Base-by-base conservation (phyloP, 2,329 filamentous ascomycete species). In the Colletotrichum simmondsii region DNA sequence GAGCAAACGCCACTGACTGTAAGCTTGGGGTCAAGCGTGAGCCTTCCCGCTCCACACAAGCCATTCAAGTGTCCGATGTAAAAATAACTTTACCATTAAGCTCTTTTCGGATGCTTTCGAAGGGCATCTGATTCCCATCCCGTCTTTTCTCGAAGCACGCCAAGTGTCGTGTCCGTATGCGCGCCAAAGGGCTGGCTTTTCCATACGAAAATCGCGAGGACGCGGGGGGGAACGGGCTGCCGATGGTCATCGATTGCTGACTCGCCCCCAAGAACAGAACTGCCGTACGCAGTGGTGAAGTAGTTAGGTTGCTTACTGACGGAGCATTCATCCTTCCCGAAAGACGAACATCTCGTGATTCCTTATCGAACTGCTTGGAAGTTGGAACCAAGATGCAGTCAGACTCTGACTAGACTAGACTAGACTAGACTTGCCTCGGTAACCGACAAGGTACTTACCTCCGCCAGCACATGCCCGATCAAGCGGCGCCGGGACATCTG, bases 11-110 rank as follows among this genome's bases (percentile, higher is more conserved):
- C 61, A 37, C 61, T 54, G 22, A 54, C 49, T 42, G 22, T 32
- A n/a, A 56, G 61, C 61, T n/a, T 30, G 26, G 46, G 46, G 46
- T 30, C 61, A 64, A 64, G 61, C 49, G 46, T 14, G n/a, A 24
- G 16, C 46, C 22, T 28, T n/a, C 28, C 61, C 30, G 30, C 22
- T 54, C 49, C n/a, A 30, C 49, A 54, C 5, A 28, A 65, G 46
- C n/a, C 52, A 22, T 26, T 14, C 62, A 37, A 35, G 11, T 24
- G n/a, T 26, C 26, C 60, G 5, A 53, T 26, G 28, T 63, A 53
- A 53, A 63, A 63, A 63, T 53, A 63, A 63, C 46, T 35, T 22
- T 63, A 30, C 46, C 11, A 19, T 53, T 53, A 24, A 24, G 42
- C n/a, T 49, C 60, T 63, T 52, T 63, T 16, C 8, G 14, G 10